Base-by-base conservation (phyloP, 208 protist genomes). In the Angomonas ambiguus region DNA sequence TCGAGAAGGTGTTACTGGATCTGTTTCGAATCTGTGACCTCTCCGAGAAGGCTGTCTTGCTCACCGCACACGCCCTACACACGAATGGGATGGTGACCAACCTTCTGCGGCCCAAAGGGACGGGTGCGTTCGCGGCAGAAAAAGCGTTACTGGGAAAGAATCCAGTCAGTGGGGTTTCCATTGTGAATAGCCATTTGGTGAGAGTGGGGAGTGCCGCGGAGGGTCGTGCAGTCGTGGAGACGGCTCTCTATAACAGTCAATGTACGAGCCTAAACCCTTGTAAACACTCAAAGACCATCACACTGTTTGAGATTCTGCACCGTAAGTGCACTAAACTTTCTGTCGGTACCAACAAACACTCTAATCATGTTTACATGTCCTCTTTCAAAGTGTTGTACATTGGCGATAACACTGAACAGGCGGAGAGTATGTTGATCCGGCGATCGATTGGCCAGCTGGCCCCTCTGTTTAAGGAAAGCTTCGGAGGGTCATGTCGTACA, bases 371-470 rank as follows among this genome's bases (percentile, higher is more conserved):
- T 18, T 74, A 77, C 59, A 60, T 85, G 57, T 70, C 74, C 60
- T 71, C 72, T 11, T 55, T 83, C 25, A 65, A 80, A 1, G n/a
- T 87, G 18, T 42, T 82, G 6, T 71, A 72, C 31, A 53, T 79
- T 1, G 75, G 75, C 41, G 58, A 61, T 65, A 78, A 82, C 62
- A 51, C 69, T 24, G 53, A 67, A 11, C 8, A 8, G 11, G 38
- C 11, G 16, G 16, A 8, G 11, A 45, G 16, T n/a, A 8, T 45
- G 11, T n/a, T 62, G n/a, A 22, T 80, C 56, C 32, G 53, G 13
- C 16, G 33, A 13, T 27, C 74, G 13, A 13, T 83, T 13, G 24
- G 18, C 13, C 18, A 67, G 0, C 49, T 69, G 49, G 59, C 57
- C 60, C 71, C 72, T 42, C 64, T 83, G 41, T 61, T 83, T 60